Evolutionary conservation across 2,329 filamentous ascomycete species (phyloP), one percentile per base, ranked within the genome.

Genomic region (Trichoderma oligosporum): DNA sequence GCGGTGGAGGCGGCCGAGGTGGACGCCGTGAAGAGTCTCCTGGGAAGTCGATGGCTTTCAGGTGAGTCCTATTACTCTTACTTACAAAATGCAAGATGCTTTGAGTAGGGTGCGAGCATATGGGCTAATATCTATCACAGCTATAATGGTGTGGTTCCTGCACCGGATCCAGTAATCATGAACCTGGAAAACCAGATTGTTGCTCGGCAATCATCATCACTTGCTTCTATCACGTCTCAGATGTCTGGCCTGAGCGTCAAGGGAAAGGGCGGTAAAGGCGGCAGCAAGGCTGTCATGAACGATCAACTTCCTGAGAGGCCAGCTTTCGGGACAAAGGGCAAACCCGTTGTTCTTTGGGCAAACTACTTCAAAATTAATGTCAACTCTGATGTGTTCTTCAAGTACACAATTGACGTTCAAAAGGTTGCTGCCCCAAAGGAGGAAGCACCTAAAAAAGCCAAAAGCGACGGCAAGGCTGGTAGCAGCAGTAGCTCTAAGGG

Each of bases 351-450:
- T 1, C 69, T 84, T 0, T 83, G 79, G 78, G 71, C 80, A 4
- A 84, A 84, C 65, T 83, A 80, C 62, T 83, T 81, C 62, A 68
- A 68, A 1, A 57, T 84, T 46, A 64, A 71, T 6, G 61, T 78
- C 7, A 71, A 73, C 38, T 63, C 68, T 0, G 63, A 70, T 1
- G 58, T 62, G 0, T 58, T 82, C 4, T 76, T 73, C 64, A 77
- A 74, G 57, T 83, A 83, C 64, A 71, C 70, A 2, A 59, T 83
- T 8, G 67, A 73, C 1, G 73, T 76, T 9, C 63, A 59, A 1
- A 66, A 71, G 31, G 39, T 67, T 2, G 35, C 16, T 7, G 24
- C 39, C 9, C 12, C 51, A 4, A 54, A 54, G 18, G 18, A 39
- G 5, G 47, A 51, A 14, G 7, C 18, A 36, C 16, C 22, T 16